phyloP scores from a whole-genome alignment of 1,284 basidiomycete species.

The Fomitiporia mediterranea region DNA sequence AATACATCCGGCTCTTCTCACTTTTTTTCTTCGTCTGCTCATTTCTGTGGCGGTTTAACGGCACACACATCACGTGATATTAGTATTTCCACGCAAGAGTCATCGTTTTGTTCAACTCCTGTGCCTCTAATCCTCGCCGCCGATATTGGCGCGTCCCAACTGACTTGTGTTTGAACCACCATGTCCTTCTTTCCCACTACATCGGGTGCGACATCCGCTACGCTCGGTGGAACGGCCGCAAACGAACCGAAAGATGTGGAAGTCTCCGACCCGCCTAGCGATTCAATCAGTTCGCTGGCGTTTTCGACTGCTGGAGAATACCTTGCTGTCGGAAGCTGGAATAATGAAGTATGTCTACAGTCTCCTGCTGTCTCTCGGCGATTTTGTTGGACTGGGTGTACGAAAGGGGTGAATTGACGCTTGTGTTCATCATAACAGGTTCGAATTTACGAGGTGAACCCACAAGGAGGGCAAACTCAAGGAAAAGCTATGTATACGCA shows the following conservation, averaged over 20 bases:
- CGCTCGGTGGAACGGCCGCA: constrained; percentile 26
- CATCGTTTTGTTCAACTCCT: too few relatives aligned
- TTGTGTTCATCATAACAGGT: constrained; percentile 35
- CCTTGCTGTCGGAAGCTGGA: constrained; percentile 75
- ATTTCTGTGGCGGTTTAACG: too few relatives aligned
- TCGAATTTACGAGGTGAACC: constrained; percentile 57
- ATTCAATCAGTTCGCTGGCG: constrained; percentile 67
- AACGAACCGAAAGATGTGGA: constrained; percentile 65
- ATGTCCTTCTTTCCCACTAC: constrained; percentile 40
- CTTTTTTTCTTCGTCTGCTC: not conserved
- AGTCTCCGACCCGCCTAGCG: constrained; percentile 64
- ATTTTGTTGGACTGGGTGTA: not conserved
- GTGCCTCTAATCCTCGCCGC: too few relatives aligned
- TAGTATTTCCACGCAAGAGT: too few relatives aligned
- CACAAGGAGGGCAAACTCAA: constrained; percentile 50
- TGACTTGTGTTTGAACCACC: too few relatives aligned
- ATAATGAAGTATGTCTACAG: constrained; percentile 58
- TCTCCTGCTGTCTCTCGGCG: not conserved
- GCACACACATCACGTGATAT: too few relatives aligned
- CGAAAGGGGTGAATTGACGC: constrained; percentile 10
- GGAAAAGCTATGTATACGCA: constrained; percentile 83
- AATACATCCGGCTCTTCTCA: not conserved
- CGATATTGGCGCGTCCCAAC: too few relatives aligned
- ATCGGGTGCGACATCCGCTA: constrained; percentile 25
- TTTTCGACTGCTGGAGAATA: constrained; percentile 66